Evolutionary conservation across 345 rosid species (phyloP), one percentile per base, ranked within the genome.

Genomic region (Pelargonium nanum): DNA sequence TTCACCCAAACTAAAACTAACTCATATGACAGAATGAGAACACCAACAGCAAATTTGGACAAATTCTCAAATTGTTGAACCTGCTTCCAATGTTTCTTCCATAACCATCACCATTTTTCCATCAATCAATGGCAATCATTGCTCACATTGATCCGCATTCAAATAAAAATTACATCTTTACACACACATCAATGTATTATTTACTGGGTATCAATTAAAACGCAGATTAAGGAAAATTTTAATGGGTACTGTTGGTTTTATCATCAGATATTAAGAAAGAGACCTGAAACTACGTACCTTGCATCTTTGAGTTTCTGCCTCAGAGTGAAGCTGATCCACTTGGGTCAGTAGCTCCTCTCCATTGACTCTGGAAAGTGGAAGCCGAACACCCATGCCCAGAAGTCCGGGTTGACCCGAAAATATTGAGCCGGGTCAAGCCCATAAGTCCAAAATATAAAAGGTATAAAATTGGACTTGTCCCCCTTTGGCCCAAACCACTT

Each of bases 321-420:
- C 98, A 4, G 80, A 70, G 71, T 78, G 91, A 23, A 88, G 94
- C 56, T 68, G 84, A 73, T 88, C 89, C 56, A 91, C 88, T 63
- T 84, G 85, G 55, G 77, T 53, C 16, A 95, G 86, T 26, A 86
- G 87, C 64, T 74, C 84, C 22, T 80, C 87, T 0, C 88, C 68
- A 50, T 68, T 78, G 23, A 26, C 21, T 21, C 65, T 53, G 61
- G 57, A 24, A 59, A 20, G 55, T 20, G 53, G 76, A 65, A 50
- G 81, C 73, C 21, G 66, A 79, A 68, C 86, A 85, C 16, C 57
- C 64, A 0, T 67, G 70, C 25, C 65, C 1, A 50, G 19, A 19
- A 50, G 53, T 16, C 56, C 56, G 40, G 40, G 40, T 30, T 12
- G 40, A 6, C 40, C 40, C 40, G n/a, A 30, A 30, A 0, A 6